Evolutionary conservation across 1,139 yeast genomes (phyloP).

Genomic region (Hemisphaericaspora subhashii): DNA sequence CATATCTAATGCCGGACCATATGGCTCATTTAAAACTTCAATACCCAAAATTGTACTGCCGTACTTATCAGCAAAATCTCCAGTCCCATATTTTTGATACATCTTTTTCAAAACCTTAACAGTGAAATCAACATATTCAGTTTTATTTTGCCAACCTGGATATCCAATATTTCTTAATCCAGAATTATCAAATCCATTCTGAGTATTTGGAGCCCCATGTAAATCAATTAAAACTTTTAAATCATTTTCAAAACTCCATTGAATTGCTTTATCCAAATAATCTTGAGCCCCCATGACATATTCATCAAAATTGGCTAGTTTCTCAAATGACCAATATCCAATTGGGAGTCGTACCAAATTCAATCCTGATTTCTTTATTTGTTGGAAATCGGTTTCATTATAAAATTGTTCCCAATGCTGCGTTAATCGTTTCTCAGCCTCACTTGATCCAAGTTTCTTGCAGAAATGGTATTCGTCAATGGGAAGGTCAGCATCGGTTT

Average conservation of each 20-base stretch:
- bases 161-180: constrained; percentile 50
- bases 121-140: constrained; percentile 44
- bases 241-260: constrained; percentile 51
- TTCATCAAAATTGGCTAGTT: constrained; percentile 47
- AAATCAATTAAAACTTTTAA: constrained; percentile 62
- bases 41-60: constrained; percentile 57
- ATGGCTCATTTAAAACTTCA: constrained; percentile 68
- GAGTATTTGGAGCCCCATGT: constrained; percentile 69
- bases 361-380: constrained; percentile 50
- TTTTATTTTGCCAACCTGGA: constrained; percentile 51
- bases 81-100: constrained; percentile 43
- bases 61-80: constrained; percentile 29
- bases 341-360: constrained; percentile 65
- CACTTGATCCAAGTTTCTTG: constrained; percentile 44
- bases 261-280: constrained; percentile 53
- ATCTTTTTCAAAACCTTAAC: constrained; percentile 44
- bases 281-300: constrained; percentile 57
- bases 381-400: constrained; percentile 52
- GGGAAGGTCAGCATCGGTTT: constrained; percentile 38
- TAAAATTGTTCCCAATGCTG: constrained; percentile 57
- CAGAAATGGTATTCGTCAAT: constrained; percentile 62
- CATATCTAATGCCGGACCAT: constrained; percentile 43
- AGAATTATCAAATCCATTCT: constrained; percentile 71
- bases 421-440: constrained; percentile 41
- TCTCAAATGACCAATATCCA: constrained; percentile 67